These are phyloP conservation scores for Xerocomus brunneocitrinus DNA, from an alignment of 768 basidiomycete species.

Conservation along the genomic window DNA sequence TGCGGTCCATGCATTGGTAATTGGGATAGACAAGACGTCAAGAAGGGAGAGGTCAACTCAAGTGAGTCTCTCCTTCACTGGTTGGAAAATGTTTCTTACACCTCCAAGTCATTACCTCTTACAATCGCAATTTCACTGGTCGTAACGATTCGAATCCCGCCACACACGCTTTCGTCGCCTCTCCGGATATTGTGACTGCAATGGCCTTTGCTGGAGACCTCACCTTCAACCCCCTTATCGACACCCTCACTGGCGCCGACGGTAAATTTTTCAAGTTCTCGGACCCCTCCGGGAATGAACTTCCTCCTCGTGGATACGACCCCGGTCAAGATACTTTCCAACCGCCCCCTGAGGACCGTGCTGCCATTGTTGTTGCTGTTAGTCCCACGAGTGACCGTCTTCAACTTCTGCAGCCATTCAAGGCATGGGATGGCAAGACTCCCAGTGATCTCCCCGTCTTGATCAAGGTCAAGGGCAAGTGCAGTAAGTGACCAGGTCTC, in stretches of 20 bases:
- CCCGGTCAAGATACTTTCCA: conserved; percentile 97
- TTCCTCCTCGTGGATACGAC: conserved; percentile 94
- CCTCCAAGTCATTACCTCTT: conserved; percentile 85
- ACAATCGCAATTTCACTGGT: conserved; percentile 99
- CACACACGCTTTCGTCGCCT: conserved; percentile 94
- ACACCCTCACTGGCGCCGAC: conserved; percentile 80
- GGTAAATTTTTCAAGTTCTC: conserved; percentile 98
- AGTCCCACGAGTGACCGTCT: conserved; percentile 83
- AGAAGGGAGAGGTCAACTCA: conserved; percentile 96
- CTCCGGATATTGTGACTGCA: conserved; percentile 93
- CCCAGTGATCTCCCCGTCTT: conserved; percentile 84
- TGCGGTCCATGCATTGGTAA: conserved; percentile 99
- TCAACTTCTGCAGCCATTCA: conserved; percentile 85
- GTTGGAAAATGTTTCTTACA: background rate
- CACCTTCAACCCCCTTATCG: conserved; percentile 94
- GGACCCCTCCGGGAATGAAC: conserved; percentile 86
- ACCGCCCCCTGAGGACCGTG: conserved; percentile 82
- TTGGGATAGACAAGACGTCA: conserved; percentile 95
- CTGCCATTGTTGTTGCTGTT: conserved; percentile 81
- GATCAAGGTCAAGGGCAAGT: conserved; percentile 99
- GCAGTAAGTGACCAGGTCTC: conserved; percentile 58
- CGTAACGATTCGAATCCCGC: conserved; percentile 99
- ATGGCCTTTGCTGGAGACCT: conserved; percentile 93
- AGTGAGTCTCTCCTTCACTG: conserved; percentile 49
- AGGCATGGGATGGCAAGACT: conserved; percentile 90